These are phyloP conservation scores for Tylopilus rubrobrunneus DNA, from an alignment of 768 basidiomycete species.

Conservation along the genomic window DNA sequence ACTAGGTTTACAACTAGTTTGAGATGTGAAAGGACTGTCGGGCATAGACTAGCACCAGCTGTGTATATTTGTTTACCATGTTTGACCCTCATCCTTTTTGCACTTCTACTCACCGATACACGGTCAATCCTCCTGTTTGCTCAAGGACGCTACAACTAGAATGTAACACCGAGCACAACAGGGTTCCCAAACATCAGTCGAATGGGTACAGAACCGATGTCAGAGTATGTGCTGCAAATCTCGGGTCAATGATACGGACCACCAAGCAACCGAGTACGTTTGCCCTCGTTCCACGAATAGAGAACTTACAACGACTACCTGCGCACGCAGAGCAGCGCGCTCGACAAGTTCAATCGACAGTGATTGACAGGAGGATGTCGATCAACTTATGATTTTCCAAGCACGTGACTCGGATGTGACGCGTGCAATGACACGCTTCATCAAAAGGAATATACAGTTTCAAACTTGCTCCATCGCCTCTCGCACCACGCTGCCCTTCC, in stretches of 20 bases:
- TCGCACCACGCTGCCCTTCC: background rate
- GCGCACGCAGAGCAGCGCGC: background rate
- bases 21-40: slow-evolving; percentile 8
- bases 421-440: background rate
- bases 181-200: background rate
- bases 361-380: too few relatives aligned
- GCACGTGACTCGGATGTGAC: slow-evolving; percentile 21
- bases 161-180: background rate
- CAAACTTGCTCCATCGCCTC: background rate
- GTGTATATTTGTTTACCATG: slow-evolving; percentile 17
- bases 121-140: background rate
- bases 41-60: slow-evolving; percentile 23
- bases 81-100: slow-evolving; percentile 3
- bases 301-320: background rate
- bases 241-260: background rate
- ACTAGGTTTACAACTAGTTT: background rate
- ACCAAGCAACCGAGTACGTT: background rate
- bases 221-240: background rate
- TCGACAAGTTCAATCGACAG: too few relatives aligned
- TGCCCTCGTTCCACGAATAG: background rate
- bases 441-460: slow-evolving; percentile 1
- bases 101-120: slow-evolving; percentile 2
- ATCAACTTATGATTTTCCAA: slow-evolving; percentile 9
- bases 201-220: background rate
- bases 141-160: background rate